These are phyloP conservation scores for Microbotryum saponariae DNA, from an alignment of 1,284 basidiomycete genomes.

Conservation along the genomic window DNA sequence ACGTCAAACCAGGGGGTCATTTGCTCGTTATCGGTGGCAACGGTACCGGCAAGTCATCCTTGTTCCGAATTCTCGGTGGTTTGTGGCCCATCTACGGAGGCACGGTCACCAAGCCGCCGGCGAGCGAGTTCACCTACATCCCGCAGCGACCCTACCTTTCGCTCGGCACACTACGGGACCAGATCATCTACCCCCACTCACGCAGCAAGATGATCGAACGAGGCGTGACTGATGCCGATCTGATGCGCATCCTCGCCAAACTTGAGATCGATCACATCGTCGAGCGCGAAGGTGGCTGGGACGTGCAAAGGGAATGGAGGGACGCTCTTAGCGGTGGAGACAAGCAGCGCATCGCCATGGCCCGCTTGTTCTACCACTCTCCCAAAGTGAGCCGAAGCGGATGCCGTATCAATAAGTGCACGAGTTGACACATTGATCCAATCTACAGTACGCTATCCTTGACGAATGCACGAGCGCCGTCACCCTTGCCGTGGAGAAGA, in stretches of 20 bases:
- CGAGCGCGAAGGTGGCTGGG: conserved; percentile 95
- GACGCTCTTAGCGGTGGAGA: conserved; percentile 71
- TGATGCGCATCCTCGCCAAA: conserved; percentile 63
- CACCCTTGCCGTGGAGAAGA: conserved; percentile 77
- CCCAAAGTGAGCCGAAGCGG: conserved; percentile 58
- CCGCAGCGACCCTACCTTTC: conserved; percentile 93
- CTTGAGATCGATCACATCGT: conserved; percentile 85
- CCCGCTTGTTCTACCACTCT: conserved; percentile 86
- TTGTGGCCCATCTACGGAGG: conserved; percentile 97
- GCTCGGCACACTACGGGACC: conserved; percentile 85
- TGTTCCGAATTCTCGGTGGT: conserved; percentile 91
- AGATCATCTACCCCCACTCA: conserved; percentile 73
- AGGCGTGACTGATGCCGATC: conserved; percentile 65
- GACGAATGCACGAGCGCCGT: conserved; percentile 95
- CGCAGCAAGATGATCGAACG: conserved; percentile 64
- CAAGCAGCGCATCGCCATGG: conserved; percentile 83
- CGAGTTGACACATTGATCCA: background rate
- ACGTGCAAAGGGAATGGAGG: conserved; percentile 73
- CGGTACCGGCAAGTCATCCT: conserved; percentile 78
- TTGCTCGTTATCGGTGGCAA: conserved; percentile 69
- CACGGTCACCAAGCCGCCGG: conserved; percentile 82
- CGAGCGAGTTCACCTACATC: conserved; percentile 85
- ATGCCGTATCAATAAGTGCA: background rate
- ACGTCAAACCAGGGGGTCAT: conserved; percentile 69
- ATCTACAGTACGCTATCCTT: conserved; percentile 78